These are phyloP conservation scores for Phaeotremella fagi DNA, from an alignment of 768 basidiomycete species.

Conservation along the genomic window DNA sequence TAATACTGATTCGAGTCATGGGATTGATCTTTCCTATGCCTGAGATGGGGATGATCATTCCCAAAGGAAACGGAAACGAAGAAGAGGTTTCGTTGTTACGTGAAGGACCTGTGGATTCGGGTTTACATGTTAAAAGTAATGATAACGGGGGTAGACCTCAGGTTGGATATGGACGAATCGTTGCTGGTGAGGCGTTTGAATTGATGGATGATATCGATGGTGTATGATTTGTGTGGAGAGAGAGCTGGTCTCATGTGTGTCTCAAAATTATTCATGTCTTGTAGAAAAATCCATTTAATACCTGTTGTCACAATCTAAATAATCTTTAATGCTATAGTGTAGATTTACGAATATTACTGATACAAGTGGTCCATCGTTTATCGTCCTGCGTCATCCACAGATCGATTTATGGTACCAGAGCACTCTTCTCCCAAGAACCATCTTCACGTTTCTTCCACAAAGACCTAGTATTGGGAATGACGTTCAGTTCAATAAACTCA, in stretches of 20 bases:
- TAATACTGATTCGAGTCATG: constrained; percentile 26
- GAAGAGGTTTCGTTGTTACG: constrained; percentile 1
- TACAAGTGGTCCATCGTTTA: background rate
- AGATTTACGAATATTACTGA: background rate
- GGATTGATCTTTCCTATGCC: constrained; percentile 37
- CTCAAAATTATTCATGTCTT: background rate
- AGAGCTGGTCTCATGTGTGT: background rate
- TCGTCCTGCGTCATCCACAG: background rate
- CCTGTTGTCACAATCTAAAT: no score
- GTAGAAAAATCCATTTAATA: no score
- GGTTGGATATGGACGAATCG: constrained; percentile 32
- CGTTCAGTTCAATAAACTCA: constrained; percentile 44
- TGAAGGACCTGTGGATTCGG: background rate
- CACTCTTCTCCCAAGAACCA: constrained; percentile 26
- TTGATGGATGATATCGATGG: constrained; percentile 28
- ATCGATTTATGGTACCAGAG: background rate
- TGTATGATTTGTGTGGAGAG: no score
- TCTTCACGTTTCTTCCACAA: constrained; percentile 33
- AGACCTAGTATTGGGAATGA: constrained; percentile 37
- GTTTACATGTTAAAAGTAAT: background rate
- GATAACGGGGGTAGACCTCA: constrained; percentile 15
- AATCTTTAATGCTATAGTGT: background rate
- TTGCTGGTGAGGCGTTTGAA: constrained; percentile 41
- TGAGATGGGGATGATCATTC: constrained; percentile 1
- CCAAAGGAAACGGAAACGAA: background rate